Percentiles rank a stretch among this genome's conserved stretches.
Evolutionary conservation across 2,329 filamentous ascomycete species (phyloP).

Genomic region (Daldinia eschscholtzii): DNA sequence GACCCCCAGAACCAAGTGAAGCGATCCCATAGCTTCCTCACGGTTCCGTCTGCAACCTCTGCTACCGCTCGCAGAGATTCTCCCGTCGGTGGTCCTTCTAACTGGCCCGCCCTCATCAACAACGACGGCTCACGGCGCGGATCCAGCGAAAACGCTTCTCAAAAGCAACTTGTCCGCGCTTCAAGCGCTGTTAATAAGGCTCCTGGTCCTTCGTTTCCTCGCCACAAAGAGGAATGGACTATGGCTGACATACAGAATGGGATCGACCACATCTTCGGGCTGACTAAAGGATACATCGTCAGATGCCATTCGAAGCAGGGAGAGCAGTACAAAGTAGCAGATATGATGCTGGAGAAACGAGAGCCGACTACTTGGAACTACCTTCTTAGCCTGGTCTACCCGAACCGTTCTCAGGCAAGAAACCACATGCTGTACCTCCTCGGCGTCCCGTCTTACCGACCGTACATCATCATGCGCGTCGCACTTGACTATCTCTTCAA

Average conservation of each 20-base stretch:
- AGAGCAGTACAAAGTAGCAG: conserved; percentile 35
- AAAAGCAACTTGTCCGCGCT: background rate
- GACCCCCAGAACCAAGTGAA: conserved; percentile 17
- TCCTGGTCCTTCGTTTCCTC: conserved; percentile 26
- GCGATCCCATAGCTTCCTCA: background rate
- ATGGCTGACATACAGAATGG: conserved; percentile 45
- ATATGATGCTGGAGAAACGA: conserved; percentile 32
- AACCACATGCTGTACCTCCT: conserved; percentile 48
- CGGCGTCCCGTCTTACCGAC: conserved; percentile 37
- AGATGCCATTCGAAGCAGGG: conserved; percentile 40
- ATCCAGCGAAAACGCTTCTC: background rate
- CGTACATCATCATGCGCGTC: conserved; percentile 50
- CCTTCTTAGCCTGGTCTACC: conserved; percentile 45
- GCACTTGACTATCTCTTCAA: conserved; percentile 51
- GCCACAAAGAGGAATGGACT: conserved; percentile 47
- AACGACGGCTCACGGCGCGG: background rate
- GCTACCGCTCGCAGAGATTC: background rate
- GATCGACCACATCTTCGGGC: conserved; percentile 46
- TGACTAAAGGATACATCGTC: conserved; percentile 50
- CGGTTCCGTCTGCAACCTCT: background rate
- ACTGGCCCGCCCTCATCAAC: conserved; percentile 23
- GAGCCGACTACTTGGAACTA: conserved; percentile 49
- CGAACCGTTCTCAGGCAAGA: conserved; percentile 38
- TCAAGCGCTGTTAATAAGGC: background rate
- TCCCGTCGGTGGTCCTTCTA: conserved; percentile 25